phyloP scores from a whole-genome alignment of 2,329 filamentous ascomycete genomes.

The Cryphonectria radicalis region DNA sequence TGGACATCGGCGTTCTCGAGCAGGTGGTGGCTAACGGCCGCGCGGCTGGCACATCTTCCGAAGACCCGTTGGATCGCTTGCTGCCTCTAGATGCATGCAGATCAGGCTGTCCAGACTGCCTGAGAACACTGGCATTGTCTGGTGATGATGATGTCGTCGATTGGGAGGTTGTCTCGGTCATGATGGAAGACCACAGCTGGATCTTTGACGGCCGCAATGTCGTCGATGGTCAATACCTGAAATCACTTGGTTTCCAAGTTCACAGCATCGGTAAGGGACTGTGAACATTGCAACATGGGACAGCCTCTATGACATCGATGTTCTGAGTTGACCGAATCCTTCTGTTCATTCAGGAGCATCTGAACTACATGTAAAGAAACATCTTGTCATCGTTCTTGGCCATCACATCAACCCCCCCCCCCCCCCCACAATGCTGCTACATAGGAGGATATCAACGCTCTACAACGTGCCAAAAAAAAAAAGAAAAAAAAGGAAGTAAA shows the following conservation, averaged over 20 bases:
- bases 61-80: conserved; percentile 10
- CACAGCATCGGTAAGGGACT: conserved; percentile 30
- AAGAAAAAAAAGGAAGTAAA: no score
- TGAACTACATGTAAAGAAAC: no score
- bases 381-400: not conserved
- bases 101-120: conserved; percentile 23
- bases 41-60: conserved; percentile 26
- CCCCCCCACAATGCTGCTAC: not conserved
- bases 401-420: not conserved
- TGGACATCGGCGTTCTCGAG: conserved; percentile 37
- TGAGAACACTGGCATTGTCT: conserved; percentile 17
- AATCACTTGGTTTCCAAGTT: conserved; percentile 29
- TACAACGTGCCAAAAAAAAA: no score
- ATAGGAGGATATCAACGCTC: no score
- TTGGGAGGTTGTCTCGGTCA: conserved; percentile 25
- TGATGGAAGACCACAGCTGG: conserved; percentile 31
- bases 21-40: conserved; percentile 24
- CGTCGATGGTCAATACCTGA: conserved; percentile 25
- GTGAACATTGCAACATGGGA: not conserved
- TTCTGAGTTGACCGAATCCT: no score
- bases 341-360: no score
- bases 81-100: conserved; percentile 2
- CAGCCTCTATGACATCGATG: no score
- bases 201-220: conserved; percentile 29
- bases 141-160: conserved; percentile 26